These are phyloP conservation scores for Cercophora sp. DNA, from an alignment of 495 filamentous ascomycete species.

Conservation along the genomic window DNA sequence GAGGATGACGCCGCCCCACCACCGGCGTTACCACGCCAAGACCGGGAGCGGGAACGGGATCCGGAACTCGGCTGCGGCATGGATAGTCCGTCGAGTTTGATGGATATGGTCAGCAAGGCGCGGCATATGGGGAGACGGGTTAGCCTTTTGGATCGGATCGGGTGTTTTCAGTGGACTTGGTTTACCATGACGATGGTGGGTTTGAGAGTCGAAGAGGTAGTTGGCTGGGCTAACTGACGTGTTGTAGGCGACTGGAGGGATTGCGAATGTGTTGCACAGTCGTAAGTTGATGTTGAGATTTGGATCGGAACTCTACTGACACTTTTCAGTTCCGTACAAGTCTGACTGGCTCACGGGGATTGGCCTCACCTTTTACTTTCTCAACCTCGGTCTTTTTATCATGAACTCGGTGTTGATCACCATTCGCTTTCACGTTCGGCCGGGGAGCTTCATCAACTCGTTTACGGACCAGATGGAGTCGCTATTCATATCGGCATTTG, in stretches of 20 bases:
- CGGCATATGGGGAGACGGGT: conserved; percentile 24
- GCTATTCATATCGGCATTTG: conserved; percentile 70
- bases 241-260: conserved; percentile 67
- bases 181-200: conserved; percentile 69
- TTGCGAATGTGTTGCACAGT: conserved; percentile 72
- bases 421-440: conserved; percentile 65
- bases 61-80: neutral
- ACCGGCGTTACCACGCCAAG: neutral
- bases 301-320: neutral
- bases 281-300: too few species aligned
- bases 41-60: neutral
- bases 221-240: neutral
- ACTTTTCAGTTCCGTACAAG: conserved; percentile 58
- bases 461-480: conserved; percentile 77
- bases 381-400: conserved; percentile 71
- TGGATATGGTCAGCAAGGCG: conserved; percentile 26
- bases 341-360: conserved; percentile 67
- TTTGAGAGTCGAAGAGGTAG: conserved; percentile 6
- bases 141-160: conserved; percentile 43
- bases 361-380: conserved; percentile 68
- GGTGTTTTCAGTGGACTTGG: conserved; percentile 59
- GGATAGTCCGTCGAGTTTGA: conserved; percentile 24
- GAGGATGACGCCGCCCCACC: conserved; percentile 4
- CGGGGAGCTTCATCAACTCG: conserved; percentile 66
- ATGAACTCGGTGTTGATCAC: conserved; percentile 64